Evolutionary conservation across 441 rosid genomes (phyloP).

Genomic region (Cnidoscolus chayamansa): DNA sequence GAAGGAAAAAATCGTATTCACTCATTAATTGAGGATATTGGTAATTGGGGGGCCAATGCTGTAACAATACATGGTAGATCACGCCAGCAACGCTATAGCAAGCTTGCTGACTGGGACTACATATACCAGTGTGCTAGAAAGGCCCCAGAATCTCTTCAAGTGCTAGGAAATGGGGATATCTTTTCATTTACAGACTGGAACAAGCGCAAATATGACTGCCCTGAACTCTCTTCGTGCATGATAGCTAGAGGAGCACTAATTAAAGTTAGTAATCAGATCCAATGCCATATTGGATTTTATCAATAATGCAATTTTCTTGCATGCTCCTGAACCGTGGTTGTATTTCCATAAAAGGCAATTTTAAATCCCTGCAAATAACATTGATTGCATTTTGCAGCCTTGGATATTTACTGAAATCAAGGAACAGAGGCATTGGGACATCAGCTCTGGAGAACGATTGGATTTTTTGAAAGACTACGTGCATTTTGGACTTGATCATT

Average conservation of each 20-base stretch:
- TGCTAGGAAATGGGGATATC: slow-evolving; percentile 85
- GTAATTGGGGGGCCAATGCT: slow-evolving; percentile 81
- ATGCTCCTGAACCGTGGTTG: background rate
- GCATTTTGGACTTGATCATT: slow-evolving; percentile 79
- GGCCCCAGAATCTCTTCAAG: slow-evolving; percentile 65
- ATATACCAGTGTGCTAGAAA: slow-evolving; percentile 59
- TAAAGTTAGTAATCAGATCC: slow-evolving; percentile 45
- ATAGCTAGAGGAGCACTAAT: slow-evolving; percentile 90
- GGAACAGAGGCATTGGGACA: slow-evolving; percentile 97
- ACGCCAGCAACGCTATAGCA: slow-evolving; percentile 91
- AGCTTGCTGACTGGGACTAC: slow-evolving; percentile 91
- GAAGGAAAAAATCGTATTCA: slow-evolving; percentile 82
- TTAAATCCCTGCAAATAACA: slow-evolving; percentile 5
- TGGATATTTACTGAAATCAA: slow-evolving; percentile 96
- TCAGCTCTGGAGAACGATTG: slow-evolving; percentile 71
- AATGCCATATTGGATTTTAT: background rate
- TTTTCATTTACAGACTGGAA: slow-evolving; percentile 82
- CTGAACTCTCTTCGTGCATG: slow-evolving; percentile 77
- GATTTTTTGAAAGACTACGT: slow-evolving; percentile 79
- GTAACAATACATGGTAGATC: slow-evolving; percentile 87
- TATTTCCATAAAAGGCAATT: background rate
- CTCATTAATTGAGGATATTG: slow-evolving; percentile 67
- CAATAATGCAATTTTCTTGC: background rate
- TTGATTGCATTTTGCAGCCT: slow-evolving; percentile 52
- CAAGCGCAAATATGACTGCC: slow-evolving; percentile 65